These are phyloP conservation scores for Chrysanthemum seticuspe DNA, from an alignment of 129 eudicot genomes.

Conservation along the genomic window DNA sequence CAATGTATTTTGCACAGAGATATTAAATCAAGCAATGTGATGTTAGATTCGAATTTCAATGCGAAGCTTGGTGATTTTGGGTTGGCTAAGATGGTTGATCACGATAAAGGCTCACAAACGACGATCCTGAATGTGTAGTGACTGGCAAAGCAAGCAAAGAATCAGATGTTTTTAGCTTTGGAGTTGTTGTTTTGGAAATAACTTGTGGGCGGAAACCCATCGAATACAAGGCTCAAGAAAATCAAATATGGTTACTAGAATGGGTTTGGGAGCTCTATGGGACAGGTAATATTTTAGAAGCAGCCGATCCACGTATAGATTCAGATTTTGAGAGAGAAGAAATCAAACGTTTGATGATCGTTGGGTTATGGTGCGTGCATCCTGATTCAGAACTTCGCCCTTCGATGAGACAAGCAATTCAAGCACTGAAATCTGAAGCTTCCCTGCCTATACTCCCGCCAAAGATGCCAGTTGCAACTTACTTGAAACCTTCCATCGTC, in stretches of 20 bases:
- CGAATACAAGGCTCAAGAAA: slow-evolving; percentile 8
- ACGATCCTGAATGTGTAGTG: slow-evolving; percentile 36
- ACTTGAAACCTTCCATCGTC: neutral
- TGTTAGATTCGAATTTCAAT: slow-evolving; percentile 41
- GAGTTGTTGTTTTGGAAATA: slow-evolving; percentile 38
- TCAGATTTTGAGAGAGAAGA: slow-evolving; percentile 17
- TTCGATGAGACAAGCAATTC: slow-evolving; percentile 42
- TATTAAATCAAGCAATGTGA: slow-evolving; percentile 40
- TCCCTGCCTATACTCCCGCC: slow-evolving; percentile 30
- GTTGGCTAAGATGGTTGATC: slow-evolving; percentile 43
- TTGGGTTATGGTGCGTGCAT: slow-evolving; percentile 59
- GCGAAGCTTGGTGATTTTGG: slow-evolving; percentile 43
- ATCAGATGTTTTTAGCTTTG: slow-evolving; percentile 43
- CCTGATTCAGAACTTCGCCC: slow-evolving; percentile 40
- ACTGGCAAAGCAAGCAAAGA: slow-evolving; percentile 43
- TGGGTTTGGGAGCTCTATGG: slow-evolving; percentile 52
- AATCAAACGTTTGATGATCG: slow-evolving; percentile 34
- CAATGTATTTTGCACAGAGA: slow-evolving; percentile 41
- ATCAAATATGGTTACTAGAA: slow-evolving; percentile 18
- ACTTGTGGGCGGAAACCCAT: slow-evolving; percentile 37
- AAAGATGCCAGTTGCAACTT: slow-evolving; percentile 30
- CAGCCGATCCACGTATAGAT: slow-evolving; percentile 32
- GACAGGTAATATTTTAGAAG: slow-evolving; percentile 31
- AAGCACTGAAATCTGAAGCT: slow-evolving; percentile 35
- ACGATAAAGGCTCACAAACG: slow-evolving; percentile 34